phyloP scores from a whole-genome alignment of 352 stramenopile species.

The Elongisporangium prolatum region DNA sequence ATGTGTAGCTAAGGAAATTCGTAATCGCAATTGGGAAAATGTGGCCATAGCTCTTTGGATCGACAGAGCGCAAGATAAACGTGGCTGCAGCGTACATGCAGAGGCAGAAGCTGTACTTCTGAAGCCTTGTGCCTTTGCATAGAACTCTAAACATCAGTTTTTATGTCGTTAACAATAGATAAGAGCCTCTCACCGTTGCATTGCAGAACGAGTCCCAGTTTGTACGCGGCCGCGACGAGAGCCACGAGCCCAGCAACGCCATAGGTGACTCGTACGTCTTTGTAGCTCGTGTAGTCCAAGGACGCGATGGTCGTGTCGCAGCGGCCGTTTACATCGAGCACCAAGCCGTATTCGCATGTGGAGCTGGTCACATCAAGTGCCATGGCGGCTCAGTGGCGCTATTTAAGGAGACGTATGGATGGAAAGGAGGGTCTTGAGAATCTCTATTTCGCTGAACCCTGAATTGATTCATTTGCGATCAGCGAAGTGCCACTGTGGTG shows the following conservation, averaged over 20 bases:
- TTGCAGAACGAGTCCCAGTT: conserved; percentile 12
- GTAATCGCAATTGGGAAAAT: conserved; percentile 27
- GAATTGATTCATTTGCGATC: too few relatives aligned
- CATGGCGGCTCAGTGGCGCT: neutral
- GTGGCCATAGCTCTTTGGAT: conserved; percentile 34
- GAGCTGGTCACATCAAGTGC: conserved; percentile 26
- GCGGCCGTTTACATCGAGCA: conserved; percentile 16
- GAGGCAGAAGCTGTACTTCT: conserved; percentile 33
- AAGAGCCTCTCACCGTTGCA: conserved; percentile 3
- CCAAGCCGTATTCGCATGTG: conserved; percentile 44
- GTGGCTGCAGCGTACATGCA: conserved; percentile 31
- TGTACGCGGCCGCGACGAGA: conserved; percentile 23
- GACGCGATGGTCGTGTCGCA: conserved; percentile 24
- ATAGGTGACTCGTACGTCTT: conserved; percentile 24
- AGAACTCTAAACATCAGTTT: conserved; percentile 24
- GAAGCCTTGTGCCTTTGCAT: conserved; percentile 20
- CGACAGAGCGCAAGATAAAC: conserved; percentile 23
- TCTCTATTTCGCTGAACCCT: neutral
- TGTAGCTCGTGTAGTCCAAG: conserved; percentile 20
- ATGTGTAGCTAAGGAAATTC: conserved; percentile 34
- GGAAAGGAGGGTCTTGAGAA: neutral
- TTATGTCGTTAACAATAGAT: too few relatives aligned
- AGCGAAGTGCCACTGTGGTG: neutral
- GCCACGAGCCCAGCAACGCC: conserved; percentile 16
- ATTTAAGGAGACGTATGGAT: neutral